These are phyloP conservation scores for Glycyrrhiza uralensis DNA, from an alignment of 306 rosid genomes.

Conservation along the genomic window DNA sequence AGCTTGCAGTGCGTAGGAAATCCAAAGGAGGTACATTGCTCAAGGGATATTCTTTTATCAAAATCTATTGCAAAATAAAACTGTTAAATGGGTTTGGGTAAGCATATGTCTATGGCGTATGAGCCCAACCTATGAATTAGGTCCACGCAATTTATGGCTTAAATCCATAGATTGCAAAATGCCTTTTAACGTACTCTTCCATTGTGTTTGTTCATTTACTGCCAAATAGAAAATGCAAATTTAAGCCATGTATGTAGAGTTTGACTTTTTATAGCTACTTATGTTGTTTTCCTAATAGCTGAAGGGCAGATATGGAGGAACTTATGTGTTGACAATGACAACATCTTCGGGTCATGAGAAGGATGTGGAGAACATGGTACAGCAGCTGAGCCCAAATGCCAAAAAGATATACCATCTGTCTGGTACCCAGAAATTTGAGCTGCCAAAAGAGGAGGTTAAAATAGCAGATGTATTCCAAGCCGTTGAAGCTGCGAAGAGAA, in stretches of 20 bases:
- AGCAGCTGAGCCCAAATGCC: slow-evolving; percentile 60
- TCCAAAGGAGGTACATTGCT: slow-evolving; percentile 63
- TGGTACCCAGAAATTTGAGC: slow-evolving; percentile 91
- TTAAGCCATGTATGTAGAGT: background rate
- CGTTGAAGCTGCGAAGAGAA: slow-evolving; percentile 65
- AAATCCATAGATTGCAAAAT: too few relatives aligned
- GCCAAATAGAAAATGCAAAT: slow-evolving; percentile 1
- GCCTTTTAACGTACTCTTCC: too few relatives aligned
- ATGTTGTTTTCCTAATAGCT: slow-evolving; percentile 49
- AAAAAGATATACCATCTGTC: slow-evolving; percentile 65
- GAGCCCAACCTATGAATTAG: too few relatives aligned
- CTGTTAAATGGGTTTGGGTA: background rate
- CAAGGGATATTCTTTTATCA: slow-evolving; percentile 13
- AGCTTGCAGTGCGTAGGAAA: slow-evolving; percentile 89
- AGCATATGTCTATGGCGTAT: too few relatives aligned
- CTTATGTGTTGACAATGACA: slow-evolving; percentile 85
- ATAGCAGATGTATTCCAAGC: slow-evolving; percentile 71
- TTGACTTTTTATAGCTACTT: background rate
- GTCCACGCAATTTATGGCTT: background rate
- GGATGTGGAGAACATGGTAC: slow-evolving; percentile 69
- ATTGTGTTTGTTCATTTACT: background rate
- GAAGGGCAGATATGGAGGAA: slow-evolving; percentile 89
- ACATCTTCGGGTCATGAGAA: slow-evolving; percentile 58
- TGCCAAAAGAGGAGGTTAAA: slow-evolving; percentile 73
- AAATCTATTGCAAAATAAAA: background rate